Evolutionary conservation across 192 early-diverging fungal genomes (phyloP), one percentile per base, ranked within the genome.

Genomic region (Paraglomus occultum): DNA sequence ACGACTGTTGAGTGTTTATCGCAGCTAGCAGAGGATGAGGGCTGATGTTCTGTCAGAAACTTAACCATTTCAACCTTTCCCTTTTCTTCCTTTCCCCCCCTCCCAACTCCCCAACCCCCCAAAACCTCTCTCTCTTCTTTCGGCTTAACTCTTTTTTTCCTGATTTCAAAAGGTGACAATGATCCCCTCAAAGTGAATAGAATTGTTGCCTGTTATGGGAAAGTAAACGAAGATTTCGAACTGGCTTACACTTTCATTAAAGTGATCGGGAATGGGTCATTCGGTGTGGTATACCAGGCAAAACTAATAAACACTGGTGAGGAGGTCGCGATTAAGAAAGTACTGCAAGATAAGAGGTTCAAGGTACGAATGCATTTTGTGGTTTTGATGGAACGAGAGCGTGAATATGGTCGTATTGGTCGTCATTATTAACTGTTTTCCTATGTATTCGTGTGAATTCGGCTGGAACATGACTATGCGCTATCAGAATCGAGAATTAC

Each of bases 271-370:
- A 98, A 96, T 73, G 97, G 97, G 10, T 95, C 94, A 12, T 99
- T 99, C 80, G 97, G 97, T 48, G 95, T 99, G 9, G 97, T 99
- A 22, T 96, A 90, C 77, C 95, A 96, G 78, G 97, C 94, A 15
- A 92, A 92, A 79, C 75, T 98, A 23, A 79, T 92, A 39, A 82
- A 88, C 67, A 85, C 82, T 58, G 83, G 85, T 52, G 92, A 98
- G 75, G 83, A 87, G 40, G 89, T 88, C n/a, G 97, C 97, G 57
- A 95, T 99, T 70, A 99, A 99, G 82, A 97, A 97, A 80, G 97
- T 99, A 6, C 78, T 97, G 42, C 97, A 98, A 84, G 97, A 99
- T 76, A 95, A 93, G 79, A 89, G 97, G 43, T 99, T 97, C 86
- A 99, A 99, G 87, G 92, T 92, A 82, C 61, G 18, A 12, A 12